A percentile compares a stretch with the other conserved stretches of the same genome.
Evolutionary conservation across 2,329 filamentous ascomycete species (phyloP).

Genomic region (Eutypella sp.): DNA sequence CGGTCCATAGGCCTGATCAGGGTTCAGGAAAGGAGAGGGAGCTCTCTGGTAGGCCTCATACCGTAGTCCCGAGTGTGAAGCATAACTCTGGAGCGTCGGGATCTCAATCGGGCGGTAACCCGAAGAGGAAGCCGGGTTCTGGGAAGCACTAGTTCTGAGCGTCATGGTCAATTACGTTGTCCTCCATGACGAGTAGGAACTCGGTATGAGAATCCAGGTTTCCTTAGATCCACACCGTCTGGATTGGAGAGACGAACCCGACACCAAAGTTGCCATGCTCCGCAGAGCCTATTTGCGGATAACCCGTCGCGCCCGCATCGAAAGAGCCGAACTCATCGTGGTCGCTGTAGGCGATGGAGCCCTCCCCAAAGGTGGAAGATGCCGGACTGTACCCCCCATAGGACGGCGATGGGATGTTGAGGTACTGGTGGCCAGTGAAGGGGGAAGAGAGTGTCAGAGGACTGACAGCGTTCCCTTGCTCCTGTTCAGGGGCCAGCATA

Average conservation of each 20-base stretch:
- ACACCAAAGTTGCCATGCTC: constrained; percentile 41
- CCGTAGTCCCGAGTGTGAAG: constrained; percentile 18
- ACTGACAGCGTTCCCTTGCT: constrained; percentile 44
- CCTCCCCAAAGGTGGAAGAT: constrained; percentile 56
- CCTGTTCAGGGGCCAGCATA: constrained; percentile 45
- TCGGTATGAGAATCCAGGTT: constrained; percentile 35
- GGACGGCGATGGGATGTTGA: constrained; percentile 58
- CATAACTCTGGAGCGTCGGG: constrained; percentile 21
- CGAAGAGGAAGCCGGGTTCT: constrained; percentile 33
- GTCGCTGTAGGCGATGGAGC: constrained; percentile 60
- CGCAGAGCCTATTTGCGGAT: constrained; percentile 40
- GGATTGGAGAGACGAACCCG: constrained; percentile 61
- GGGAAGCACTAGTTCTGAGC: constrained; percentile 41
- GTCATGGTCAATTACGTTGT: constrained; percentile 50
- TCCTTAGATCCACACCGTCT: constrained; percentile 55
- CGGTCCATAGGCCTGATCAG: constrained; percentile 38
- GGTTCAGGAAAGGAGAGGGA: constrained; percentile 40
- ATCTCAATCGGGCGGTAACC: constrained; percentile 41
- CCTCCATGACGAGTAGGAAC: constrained; percentile 32
- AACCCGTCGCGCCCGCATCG: constrained; percentile 40
- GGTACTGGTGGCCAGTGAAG: constrained; percentile 51
- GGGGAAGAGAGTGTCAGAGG: constrained; percentile 54
- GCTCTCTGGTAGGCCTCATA: constrained; percentile 33
- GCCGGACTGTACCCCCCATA: constrained; percentile 58
- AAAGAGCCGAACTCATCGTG: constrained; percentile 51